A percentile compares a stretch with the other conserved stretches of the same genome.
phyloP scores from a whole-genome alignment of 164 flowering plant genomes.

The Berberis thunbergii region DNA sequence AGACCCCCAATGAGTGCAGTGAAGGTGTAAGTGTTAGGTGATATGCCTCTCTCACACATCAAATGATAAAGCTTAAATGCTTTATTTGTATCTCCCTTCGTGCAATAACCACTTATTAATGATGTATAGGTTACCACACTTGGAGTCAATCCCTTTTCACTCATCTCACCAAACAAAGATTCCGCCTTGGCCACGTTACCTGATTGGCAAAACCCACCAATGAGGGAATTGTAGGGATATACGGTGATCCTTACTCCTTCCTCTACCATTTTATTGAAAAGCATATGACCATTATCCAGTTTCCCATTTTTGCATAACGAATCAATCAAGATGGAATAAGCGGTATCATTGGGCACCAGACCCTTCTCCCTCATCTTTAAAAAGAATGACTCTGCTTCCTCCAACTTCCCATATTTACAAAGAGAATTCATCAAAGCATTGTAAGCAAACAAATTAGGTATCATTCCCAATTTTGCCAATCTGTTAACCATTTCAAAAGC shows the following conservation, averaged over 20 bases:
- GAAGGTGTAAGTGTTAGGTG: conserved; percentile 61
- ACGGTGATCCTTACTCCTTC: conserved; percentile 42
- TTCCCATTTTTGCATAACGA: conserved; percentile 56
- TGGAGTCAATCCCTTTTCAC: conserved; percentile 45
- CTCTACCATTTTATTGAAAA: conserved; percentile 43
- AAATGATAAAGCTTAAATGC: conserved; percentile 58
- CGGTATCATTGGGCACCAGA: conserved; percentile 57
- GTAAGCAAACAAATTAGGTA: conserved; percentile 64
- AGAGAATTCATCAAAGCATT: conserved; percentile 70
- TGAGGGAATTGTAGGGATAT: conserved; percentile 73
- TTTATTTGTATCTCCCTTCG: conserved; percentile 35
- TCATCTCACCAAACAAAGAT: conserved; percentile 44
- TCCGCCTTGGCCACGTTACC: conserved; percentile 51
- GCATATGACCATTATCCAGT: conserved; percentile 34
- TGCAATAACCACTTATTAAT: conserved; percentile 71
- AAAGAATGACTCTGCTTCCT: conserved; percentile 55
- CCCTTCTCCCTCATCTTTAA: conserved; percentile 41
- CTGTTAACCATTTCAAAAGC: conserved; percentile 53
- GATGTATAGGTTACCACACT: conserved; percentile 70
- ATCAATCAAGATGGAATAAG: conserved; percentile 67
- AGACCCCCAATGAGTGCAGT: conserved; percentile 71
- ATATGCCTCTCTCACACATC: conserved; percentile 67
- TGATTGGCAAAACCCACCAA: conserved; percentile 56
- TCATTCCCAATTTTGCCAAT: conserved; percentile 29
- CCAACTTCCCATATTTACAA: conserved; percentile 50